A percentile compares a stretch with the other conserved stretches of the same genome.
These are phyloP conservation scores for Rosa lucieae DNA, from an alignment of 306 rosid species.

Conservation along the genomic window DNA sequence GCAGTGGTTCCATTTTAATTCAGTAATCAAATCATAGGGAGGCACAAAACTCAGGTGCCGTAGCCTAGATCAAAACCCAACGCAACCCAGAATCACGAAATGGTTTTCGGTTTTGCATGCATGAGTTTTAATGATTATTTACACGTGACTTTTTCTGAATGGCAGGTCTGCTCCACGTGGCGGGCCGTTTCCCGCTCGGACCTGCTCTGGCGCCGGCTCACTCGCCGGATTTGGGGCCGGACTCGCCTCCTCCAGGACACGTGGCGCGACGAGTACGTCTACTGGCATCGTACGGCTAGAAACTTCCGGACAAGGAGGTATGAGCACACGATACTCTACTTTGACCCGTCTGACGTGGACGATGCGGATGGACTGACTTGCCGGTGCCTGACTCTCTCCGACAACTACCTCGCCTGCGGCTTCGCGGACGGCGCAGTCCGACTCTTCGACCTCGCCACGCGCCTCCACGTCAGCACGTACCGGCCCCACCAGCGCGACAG, in stretches of 20 bases:
- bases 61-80: not conserved
- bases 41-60: not conserved
- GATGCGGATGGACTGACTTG: constrained; percentile 44
- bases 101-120: not conserved
- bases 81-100: not conserved
- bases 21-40: not conserved
- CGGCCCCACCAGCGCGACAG: constrained; percentile 36
- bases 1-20: not conserved
- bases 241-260: constrained; percentile 32
- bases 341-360: constrained; percentile 40
- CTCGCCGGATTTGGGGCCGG: constrained; percentile 67
- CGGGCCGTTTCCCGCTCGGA: constrained; percentile 67
- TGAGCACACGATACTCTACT: constrained; percentile 25
- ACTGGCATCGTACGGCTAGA: constrained; percentile 67
- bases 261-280: constrained; percentile 66
- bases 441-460: constrained; percentile 50
- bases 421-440: constrained; percentile 80
- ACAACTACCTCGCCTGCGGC: constrained; percentile 67
- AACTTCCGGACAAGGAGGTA: constrained; percentile 42
- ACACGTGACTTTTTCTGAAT: not conserved
- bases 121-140: not conserved
- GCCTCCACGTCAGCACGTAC: constrained; percentile 48
- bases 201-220: constrained; percentile 57
- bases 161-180: constrained; percentile 93
- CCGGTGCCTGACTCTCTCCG: constrained; percentile 77